Conservation (phyloP, 768 basidiomycete species). For the Trametes gibbosa region DNA sequence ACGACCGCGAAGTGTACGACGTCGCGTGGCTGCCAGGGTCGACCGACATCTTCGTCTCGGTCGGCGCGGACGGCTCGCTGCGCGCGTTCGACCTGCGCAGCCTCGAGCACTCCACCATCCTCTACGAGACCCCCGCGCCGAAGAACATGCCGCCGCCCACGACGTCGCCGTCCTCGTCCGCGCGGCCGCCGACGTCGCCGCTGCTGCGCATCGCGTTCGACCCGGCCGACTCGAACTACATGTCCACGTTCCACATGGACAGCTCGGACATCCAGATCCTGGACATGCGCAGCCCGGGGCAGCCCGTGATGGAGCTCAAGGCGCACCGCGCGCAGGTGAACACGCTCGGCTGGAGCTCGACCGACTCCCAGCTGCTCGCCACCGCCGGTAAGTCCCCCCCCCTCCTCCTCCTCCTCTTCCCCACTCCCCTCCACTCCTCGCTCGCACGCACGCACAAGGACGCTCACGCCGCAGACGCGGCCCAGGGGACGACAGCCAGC, state of each 20-base stretch:
- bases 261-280: slow-evolving; percentile 86
- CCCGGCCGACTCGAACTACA: slow-evolving; percentile 88
- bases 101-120: slow-evolving; percentile 96
- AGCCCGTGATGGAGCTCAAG: slow-evolving; percentile 88
- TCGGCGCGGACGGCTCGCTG: slow-evolving; percentile 94
- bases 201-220: slow-evolving; percentile 88
- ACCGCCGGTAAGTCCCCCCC: slow-evolving; percentile 73
- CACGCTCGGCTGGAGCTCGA: slow-evolving; percentile 87
- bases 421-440: slow-evolving; percentile 4
- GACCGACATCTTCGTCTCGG: slow-evolving; percentile 96
- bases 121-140: slow-evolving; percentile 89
- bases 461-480: neutral
- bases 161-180: slow-evolving; percentile 53
- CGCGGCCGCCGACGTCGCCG: slow-evolving; percentile 75
- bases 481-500: slow-evolving; percentile 88
- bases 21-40: slow-evolving; percentile 98
- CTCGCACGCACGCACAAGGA: neutral
- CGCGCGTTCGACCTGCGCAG: slow-evolving; percentile 96
- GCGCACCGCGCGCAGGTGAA: slow-evolving; percentile 83
- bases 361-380: slow-evolving; percentile 79
- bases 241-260: slow-evolving; percentile 97
- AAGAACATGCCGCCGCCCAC: slow-evolving; percentile 64
- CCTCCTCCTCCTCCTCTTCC: neutral
- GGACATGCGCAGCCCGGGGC: slow-evolving; percentile 96
- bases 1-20: slow-evolving; percentile 95